phyloP scores from a whole-genome alignment of 306 rosid genomes.

The Luffa aegyptiaca region DNA sequence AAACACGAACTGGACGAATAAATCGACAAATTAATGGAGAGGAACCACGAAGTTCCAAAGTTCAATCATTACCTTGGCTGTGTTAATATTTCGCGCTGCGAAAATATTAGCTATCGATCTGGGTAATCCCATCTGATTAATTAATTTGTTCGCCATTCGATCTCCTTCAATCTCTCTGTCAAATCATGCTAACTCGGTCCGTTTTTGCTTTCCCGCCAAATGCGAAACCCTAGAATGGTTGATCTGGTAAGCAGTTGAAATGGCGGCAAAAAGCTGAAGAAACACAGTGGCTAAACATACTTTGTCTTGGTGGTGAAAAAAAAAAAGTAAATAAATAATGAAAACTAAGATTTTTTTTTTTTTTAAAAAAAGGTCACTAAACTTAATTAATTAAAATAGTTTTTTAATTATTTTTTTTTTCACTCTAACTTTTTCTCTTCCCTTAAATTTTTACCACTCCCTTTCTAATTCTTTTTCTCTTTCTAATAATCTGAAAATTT shows the following conservation, averaged over 20 bases:
- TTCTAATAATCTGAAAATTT: too few relatives aligned
- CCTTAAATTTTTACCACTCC: too few relatives aligned
- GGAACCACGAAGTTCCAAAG: neutral
- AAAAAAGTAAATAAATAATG: too few relatives aligned
- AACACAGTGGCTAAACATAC: neutral
- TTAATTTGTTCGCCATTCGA: slow-evolving; percentile 63
- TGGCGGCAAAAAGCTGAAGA: slow-evolving; percentile 2
- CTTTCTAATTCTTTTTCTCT: too few relatives aligned
- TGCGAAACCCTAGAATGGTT: slow-evolving; percentile 2
- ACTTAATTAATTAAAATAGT: too few relatives aligned
- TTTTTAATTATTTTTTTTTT: too few relatives aligned
- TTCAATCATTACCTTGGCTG: slow-evolving; percentile 44
- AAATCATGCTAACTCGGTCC: neutral
- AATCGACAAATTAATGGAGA: neutral
- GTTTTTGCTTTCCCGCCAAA: neutral
- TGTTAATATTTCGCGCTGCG: slow-evolving; percentile 69
- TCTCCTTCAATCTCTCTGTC: neutral
- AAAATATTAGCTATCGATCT: slow-evolving; percentile 58
- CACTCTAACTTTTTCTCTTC: too few relatives aligned
- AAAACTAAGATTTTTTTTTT: too few relatives aligned
- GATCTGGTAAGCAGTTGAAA: neutral
- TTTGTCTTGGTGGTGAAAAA: neutral
- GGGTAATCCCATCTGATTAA: slow-evolving; percentile 63
- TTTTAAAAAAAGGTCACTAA: too few relatives aligned
- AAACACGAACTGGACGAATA: neutral